Base-by-base conservation (phyloP, 1,139 yeast genomes). In the Scheffersomyces segobiensis region DNA sequence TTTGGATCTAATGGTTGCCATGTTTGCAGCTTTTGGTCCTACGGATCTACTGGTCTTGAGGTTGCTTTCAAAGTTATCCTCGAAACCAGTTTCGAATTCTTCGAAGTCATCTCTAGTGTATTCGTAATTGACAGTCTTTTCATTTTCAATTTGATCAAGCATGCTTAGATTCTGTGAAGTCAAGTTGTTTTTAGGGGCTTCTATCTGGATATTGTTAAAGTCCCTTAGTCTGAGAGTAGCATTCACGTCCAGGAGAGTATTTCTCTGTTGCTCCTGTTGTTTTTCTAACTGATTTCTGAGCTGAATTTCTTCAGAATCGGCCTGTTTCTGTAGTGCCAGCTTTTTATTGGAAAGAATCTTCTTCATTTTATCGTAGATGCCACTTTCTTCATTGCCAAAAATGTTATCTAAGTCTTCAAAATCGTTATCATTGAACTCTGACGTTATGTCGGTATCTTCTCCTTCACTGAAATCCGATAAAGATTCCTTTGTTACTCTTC, bases 361-460 rank as follows among this genome's bases (percentile, higher is more conserved):
- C 53, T 61, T 65, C 26, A 65, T 63, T 32, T 64, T 63, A 22
- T 61, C 63, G 57, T 77, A 76, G 14, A 76, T 73, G 4, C 80
- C 80, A 49, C 76, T 72, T 62, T 77, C 81, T 59, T 75, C 78
- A 52, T 70, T 68, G 7, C 80, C 81, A 62, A 79, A 78, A 8
- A 77, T 71, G 54, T 77, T 71, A 59, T 79, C 83, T 53, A 79
- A 63, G 52, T 78, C 80, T 55, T 78, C 82, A 61, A 79, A 77
- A 50, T 76, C 83, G 3, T 77, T 80, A 50, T 77, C 82, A 55
- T 77, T 72, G 59, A 78, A 67, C 53, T 78, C 76, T 1, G 79
- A 75, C 0, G 83, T 79, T 48, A 74, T 71, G 54, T 78, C 82
- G 0, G 84, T 79, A 39, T 76, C 81, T 50, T 74, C 71, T 10